phyloP scores from a whole-genome alignment of 768 basidiomycete genomes.

The Lentinula sp. region DNA sequence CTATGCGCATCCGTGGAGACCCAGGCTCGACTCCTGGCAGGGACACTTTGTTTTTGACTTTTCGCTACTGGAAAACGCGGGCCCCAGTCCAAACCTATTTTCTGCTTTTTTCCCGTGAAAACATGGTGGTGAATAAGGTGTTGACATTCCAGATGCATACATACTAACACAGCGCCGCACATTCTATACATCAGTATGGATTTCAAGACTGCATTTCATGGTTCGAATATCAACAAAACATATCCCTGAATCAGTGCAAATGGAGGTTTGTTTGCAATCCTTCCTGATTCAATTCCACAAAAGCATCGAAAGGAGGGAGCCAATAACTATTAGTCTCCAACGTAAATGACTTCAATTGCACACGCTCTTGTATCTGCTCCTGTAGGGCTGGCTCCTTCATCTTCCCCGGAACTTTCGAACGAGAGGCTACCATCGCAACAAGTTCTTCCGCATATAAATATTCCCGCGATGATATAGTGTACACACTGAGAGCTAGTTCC shows the following conservation, averaged over 20 bases:
- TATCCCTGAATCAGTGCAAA: neutral
- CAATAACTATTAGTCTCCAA: neutral
- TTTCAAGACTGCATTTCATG: too few relatives aligned
- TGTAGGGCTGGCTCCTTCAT: too few relatives aligned
- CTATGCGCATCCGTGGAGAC: neutral
- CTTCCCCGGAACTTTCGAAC: neutral
- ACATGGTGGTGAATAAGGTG: too few relatives aligned
- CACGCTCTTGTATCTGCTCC: too few relatives aligned
- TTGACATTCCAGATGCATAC: too few relatives aligned
- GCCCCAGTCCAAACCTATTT: too few relatives aligned
- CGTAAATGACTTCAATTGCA: neutral
- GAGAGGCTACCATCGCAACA: neutral
- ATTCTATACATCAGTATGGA: too few relatives aligned
- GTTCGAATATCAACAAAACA: too few relatives aligned
- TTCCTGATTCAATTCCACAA: neutral
- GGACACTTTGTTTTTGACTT: neutral
- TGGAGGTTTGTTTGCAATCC: neutral
- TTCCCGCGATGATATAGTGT: neutral
- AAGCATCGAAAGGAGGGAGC: neutral
- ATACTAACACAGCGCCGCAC: too few relatives aligned
- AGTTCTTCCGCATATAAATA: neutral
- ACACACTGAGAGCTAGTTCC: neutral
- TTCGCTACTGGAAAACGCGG: too few relatives aligned
- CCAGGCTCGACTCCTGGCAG: neutral
- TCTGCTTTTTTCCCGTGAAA: too few relatives aligned